A percentile compares a stretch with the other conserved stretches of the same genome.
These are phyloP conservation scores for Cryptococcus jaspeensis DNA, from an alignment of 1,284 basidiomycete species.

Conservation along the genomic window DNA sequence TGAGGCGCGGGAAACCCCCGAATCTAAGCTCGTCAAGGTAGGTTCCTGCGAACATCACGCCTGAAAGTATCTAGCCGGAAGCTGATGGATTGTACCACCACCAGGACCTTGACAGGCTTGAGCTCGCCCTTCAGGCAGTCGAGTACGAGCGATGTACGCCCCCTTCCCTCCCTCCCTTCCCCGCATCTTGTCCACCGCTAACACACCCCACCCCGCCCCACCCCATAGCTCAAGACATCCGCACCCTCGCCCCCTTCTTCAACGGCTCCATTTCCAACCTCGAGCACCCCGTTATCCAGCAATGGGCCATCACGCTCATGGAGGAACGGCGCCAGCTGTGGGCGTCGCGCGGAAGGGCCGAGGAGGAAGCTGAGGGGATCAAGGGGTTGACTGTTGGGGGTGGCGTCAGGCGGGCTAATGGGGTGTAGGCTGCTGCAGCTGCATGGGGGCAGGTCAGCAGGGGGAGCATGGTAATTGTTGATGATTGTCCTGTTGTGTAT, in stretches of 20 bases:
- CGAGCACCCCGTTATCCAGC: conserved; percentile 70
- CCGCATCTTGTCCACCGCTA: not conserved
- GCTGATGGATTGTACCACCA: not conserved
- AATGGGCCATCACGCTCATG: conserved; percentile 69
- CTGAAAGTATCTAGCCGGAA: not conserved
- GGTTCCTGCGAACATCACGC: conserved; percentile 11
- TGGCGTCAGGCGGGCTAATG: conserved; percentile 7
- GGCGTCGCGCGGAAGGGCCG: conserved; percentile 36
- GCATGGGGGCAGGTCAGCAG: not conserved
- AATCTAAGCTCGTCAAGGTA: conserved; percentile 92
- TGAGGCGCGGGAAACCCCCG: conserved; percentile 74
- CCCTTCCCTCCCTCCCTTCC: not conserved
- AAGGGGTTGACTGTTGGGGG: conserved; percentile 23
- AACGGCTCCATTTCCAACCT: conserved; percentile 54
- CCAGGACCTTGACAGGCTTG: conserved; percentile 81
- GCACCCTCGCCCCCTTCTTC: conserved; percentile 48
- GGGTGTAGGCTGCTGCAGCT: not conserved
- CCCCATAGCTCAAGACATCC: conserved; percentile 44
- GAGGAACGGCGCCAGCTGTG: conserved; percentile 56
- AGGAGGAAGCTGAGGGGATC: conserved; percentile 38
- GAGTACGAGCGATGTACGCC: conserved; percentile 57
- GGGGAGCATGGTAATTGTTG: not conserved
- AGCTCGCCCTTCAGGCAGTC: conserved; percentile 72
- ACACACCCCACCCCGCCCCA: not conserved
- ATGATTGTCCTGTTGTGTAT: conserved; percentile 5